These are phyloP conservation scores for Millerozyma miso DNA, from an alignment of 805 yeast genomes.

Conservation along the genomic window DNA sequence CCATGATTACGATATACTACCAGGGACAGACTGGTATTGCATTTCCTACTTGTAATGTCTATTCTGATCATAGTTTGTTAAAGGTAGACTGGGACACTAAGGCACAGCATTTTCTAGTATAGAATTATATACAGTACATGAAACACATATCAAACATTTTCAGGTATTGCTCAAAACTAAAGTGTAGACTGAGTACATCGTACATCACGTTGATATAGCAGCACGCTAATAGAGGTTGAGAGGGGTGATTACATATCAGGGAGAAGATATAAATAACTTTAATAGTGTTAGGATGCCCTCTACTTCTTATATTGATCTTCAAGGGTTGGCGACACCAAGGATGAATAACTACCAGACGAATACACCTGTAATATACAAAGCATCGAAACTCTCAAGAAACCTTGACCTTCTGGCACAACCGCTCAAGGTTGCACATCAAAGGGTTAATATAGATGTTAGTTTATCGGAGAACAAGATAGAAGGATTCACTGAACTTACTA, in stretches of 20 bases:
- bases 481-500: slow-evolving; percentile 81
- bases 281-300: slow-evolving; percentile 9
- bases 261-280: background rate
- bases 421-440: slow-evolving; percentile 81
- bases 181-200: background rate
- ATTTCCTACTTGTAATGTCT: slow-evolving; percentile 13
- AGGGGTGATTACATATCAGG: background rate
- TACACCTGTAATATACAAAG: slow-evolving; percentile 19
- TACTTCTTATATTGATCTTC: slow-evolving; percentile 7
- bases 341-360: slow-evolving; percentile 6
- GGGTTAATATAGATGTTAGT: slow-evolving; percentile 76
- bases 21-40: slow-evolving; percentile 1
- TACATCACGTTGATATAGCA: background rate
- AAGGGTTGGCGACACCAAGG: slow-evolving; percentile 7
- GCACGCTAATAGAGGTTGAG: background rate
- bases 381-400: slow-evolving; percentile 14
- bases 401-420: slow-evolving; percentile 33
- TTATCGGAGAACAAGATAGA: slow-evolving; percentile 50
- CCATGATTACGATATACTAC: slow-evolving; percentile 5
- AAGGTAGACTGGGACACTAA: slow-evolving; percentile 13
- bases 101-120: background rate
- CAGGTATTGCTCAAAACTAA: background rate
- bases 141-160: background rate
- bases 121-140: slow-evolving; percentile 2
- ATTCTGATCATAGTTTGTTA: slow-evolving; percentile 1